phyloP scores from a whole-genome alignment of 345 rosid species.

The Rhodomyrtus tomentosa region DNA sequence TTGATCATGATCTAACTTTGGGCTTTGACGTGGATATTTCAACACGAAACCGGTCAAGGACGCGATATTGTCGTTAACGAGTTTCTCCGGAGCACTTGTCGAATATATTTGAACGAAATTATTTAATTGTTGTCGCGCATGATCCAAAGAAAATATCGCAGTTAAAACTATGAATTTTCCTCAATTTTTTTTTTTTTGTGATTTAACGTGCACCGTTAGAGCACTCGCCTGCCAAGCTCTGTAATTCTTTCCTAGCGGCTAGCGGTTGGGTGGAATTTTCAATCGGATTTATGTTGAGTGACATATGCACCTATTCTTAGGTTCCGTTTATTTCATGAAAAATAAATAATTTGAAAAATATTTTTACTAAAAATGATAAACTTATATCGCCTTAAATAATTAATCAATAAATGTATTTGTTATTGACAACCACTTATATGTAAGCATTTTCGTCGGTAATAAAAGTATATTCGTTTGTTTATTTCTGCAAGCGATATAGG shows the following conservation, averaged over 20 bases:
- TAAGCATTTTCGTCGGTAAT: rapidly evolving
- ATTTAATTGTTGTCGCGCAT: background rate
- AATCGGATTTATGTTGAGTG: background rate
- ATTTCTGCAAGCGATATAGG: rapidly evolving
- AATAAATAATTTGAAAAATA: background rate
- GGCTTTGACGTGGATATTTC: background rate
- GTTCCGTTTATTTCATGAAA: rapidly evolving
- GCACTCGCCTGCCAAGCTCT: too few species aligned
- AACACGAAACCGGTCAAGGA: background rate
- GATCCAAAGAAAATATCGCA: background rate
- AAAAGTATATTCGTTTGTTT: rapidly evolving
- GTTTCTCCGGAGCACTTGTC: background rate
- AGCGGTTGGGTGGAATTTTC: background rate
- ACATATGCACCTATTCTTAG: background rate
- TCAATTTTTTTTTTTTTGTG: too few species aligned
- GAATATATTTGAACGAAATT: background rate
- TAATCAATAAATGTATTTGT: background rate
- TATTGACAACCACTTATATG: background rate
- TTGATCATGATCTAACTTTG: background rate
- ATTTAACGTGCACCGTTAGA: too few species aligned
- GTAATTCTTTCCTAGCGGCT: too few species aligned
- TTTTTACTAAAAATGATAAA: background rate
- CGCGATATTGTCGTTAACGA: too few species aligned
- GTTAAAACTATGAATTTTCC: background rate
- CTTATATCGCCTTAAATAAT: background rate